Conservation (phyloP, 1,284 basidiomycete genomes). For the Porodaedalea pini region DNA sequence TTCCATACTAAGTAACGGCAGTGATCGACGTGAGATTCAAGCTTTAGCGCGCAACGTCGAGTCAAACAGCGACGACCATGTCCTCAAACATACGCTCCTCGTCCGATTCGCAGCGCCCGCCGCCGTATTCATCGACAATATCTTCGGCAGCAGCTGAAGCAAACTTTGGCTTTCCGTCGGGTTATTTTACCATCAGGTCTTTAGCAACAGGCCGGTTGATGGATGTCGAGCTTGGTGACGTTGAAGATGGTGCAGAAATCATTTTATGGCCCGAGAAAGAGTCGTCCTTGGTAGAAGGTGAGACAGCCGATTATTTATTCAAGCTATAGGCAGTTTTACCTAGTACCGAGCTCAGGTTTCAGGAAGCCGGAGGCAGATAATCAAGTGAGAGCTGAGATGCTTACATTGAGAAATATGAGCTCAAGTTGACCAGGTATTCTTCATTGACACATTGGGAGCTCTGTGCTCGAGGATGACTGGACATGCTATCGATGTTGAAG, state of each 20-base stretch:
- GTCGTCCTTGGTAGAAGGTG: slow-evolving; percentile 69
- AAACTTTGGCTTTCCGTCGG: slow-evolving; percentile 60
- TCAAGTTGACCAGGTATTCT: slow-evolving; percentile 57
- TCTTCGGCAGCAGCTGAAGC: slow-evolving; percentile 4
- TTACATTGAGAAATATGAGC: neutral
- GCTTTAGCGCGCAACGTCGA: neutral
- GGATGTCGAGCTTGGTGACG: slow-evolving; percentile 54
- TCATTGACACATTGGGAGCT: slow-evolving; percentile 69
- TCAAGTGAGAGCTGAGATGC: slow-evolving; percentile 44
- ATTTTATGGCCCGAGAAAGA: slow-evolving; percentile 70
- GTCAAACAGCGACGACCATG: neutral
- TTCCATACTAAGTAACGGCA: neutral
- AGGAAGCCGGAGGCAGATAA: slow-evolving; percentile 66
- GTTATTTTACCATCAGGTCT: slow-evolving; percentile 72
- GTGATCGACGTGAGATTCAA: slow-evolving; percentile 6
- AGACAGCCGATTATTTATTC: slow-evolving; percentile 16
- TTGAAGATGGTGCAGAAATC: slow-evolving; percentile 63
- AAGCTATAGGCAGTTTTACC: slow-evolving; percentile 14
- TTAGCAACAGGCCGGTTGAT: slow-evolving; percentile 55
- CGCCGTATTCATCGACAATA: slow-evolving; percentile 8
- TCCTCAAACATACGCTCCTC: neutral
- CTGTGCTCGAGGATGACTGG: slow-evolving; percentile 74
- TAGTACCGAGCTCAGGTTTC: slow-evolving; percentile 44
- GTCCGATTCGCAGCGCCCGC: neutral
- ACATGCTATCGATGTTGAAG: slow-evolving; percentile 74